Conservation (phyloP, 208 protist genomes). For the Crithidia bombi region DNA sequence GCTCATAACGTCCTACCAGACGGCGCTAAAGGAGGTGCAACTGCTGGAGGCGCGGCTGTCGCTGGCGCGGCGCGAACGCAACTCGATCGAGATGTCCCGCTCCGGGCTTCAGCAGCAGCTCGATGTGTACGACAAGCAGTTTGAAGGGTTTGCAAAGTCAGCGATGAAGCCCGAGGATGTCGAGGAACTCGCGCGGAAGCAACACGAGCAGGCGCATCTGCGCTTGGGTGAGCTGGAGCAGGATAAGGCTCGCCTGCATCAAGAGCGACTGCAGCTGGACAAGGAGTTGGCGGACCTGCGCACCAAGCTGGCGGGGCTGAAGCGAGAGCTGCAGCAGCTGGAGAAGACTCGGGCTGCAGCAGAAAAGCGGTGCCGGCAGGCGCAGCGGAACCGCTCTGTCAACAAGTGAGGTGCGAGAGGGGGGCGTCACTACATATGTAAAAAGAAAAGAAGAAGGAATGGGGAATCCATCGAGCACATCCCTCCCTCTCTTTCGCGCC, state of each 20-base stretch:
- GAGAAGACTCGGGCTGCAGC: constrained; percentile 59
- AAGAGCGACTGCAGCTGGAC: constrained; percentile 67
- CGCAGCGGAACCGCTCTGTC: constrained; percentile 46
- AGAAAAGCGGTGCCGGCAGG: constrained; percentile 78
- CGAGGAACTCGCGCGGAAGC: constrained; percentile 46
- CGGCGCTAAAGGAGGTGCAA: constrained; percentile 51
- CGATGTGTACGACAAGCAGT: constrained; percentile 62
- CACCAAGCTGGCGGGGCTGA: constrained; percentile 48
- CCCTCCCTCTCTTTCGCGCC: no score
- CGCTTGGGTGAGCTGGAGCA: constrained; percentile 49
- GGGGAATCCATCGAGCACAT: no score
- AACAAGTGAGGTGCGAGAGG: constrained; percentile 18
- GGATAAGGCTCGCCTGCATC: constrained; percentile 67
- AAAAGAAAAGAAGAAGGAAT: not conserved
- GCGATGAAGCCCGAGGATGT: constrained; percentile 67
- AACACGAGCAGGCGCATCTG: constrained; percentile 50
- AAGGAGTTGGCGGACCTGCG: constrained; percentile 70
- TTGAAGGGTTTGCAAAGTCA: constrained; percentile 51
- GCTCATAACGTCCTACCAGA: constrained; percentile 52
- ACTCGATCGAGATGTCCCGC: constrained; percentile 40
- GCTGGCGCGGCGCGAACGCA: constrained; percentile 55
- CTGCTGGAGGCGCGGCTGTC: constrained; percentile 55
- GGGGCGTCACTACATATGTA: no score
- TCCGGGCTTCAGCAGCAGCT: constrained; percentile 63
- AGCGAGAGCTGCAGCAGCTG: constrained; percentile 54